Conservation (phyloP, 2,329 filamentous ascomycete species). For the Botrytis sinoallii region DNA sequence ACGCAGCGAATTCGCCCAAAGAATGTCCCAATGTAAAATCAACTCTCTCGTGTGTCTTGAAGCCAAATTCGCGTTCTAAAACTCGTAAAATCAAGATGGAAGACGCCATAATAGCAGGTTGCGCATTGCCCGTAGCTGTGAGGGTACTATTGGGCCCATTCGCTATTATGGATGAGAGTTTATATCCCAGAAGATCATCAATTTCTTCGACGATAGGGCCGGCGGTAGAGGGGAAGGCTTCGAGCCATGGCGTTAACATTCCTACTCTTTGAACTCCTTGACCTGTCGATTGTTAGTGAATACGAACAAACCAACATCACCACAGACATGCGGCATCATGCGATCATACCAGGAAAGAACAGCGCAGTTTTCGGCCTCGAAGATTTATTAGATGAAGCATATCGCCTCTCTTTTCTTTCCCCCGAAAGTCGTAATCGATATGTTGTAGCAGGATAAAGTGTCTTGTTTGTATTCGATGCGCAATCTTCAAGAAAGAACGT, state of each 20-base stretch:
- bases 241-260: slow-evolving; percentile 82
- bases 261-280: slow-evolving; percentile 87
- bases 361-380: slow-evolving; percentile 38
- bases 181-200: slow-evolving; percentile 70
- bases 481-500: slow-evolving; percentile 16
- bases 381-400: slow-evolving; percentile 1
- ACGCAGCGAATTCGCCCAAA: slow-evolving; percentile 86
- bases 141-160: slow-evolving; percentile 74
- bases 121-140: slow-evolving; percentile 80
- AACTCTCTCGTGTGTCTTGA: slow-evolving; percentile 65
- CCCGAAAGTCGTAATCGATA: slow-evolving; percentile 5
- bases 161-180: slow-evolving; percentile 74
- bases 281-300: slow-evolving; percentile 47
- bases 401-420: background rate
- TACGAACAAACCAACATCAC: background rate
- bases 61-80: slow-evolving; percentile 80
- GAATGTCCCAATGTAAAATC: slow-evolving; percentile 88
- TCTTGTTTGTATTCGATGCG: slow-evolving; percentile 2
- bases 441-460: background rate
- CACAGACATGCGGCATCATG: background rate
- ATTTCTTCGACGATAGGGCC: slow-evolving; percentile 80
- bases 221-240: slow-evolving; percentile 77
- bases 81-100: slow-evolving; percentile 86
- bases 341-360: slow-evolving; percentile 40
- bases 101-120: slow-evolving; percentile 94